phyloP scores from a whole-genome alignment of 257 asterid species.

The Fraxinus anomala region DNA sequence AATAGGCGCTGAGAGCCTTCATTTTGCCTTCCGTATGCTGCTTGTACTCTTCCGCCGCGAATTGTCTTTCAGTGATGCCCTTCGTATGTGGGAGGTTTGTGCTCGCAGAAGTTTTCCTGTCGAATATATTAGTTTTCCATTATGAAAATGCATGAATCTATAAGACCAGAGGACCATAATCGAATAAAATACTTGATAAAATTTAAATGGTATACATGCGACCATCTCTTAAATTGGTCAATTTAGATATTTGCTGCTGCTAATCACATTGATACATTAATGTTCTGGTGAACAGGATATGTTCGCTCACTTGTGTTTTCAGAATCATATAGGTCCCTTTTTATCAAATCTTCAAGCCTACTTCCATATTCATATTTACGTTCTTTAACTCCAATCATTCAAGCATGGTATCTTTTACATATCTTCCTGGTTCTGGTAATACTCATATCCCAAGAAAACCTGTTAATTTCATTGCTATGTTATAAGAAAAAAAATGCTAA shows the following conservation, averaged over 20 bases:
- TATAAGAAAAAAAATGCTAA: background rate
- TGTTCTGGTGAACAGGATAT: background rate
- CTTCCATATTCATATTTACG: too few relatives aligned
- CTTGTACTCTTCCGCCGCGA: constrained; percentile 99
- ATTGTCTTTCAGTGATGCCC: constrained; percentile 86
- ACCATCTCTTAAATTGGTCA: background rate
- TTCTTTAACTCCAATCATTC: background rate
- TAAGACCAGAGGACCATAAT: background rate
- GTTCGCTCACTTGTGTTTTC: background rate
- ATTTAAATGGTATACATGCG: background rate
- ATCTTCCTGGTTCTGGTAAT: background rate
- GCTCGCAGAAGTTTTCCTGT: constrained; percentile 28
- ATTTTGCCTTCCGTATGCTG: constrained; percentile 97
- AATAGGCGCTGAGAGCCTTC: constrained; percentile 97
- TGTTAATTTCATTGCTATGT: background rate
- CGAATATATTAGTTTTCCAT: constrained; percentile 11
- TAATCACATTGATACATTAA: background rate
- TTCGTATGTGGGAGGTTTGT: constrained; percentile 99
- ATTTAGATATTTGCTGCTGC: background rate
- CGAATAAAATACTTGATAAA: background rate
- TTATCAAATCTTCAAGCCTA: too few relatives aligned
- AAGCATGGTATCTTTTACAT: background rate
- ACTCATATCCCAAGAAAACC: background rate
- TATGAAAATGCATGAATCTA: constrained; percentile 19
- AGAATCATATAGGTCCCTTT: constrained; percentile 12